phyloP scores from a whole-genome alignment of 1,284 basidiomycete species.

The Microbotryum saponariae region DNA sequence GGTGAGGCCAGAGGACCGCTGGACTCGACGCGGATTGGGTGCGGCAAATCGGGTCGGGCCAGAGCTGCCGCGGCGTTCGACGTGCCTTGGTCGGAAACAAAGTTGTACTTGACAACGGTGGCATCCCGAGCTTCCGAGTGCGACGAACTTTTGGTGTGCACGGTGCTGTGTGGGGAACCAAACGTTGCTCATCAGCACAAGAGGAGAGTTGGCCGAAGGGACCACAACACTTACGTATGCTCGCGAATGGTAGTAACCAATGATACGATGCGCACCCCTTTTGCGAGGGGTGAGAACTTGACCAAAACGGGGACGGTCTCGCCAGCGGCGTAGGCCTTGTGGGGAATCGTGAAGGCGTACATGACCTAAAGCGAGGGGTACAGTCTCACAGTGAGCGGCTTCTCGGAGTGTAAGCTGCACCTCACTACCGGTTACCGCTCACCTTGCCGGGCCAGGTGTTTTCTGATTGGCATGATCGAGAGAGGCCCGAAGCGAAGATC shows the following conservation, averaged over 20 bases:
- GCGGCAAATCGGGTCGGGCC: constrained; percentile 38
- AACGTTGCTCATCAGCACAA: background rate
- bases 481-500: too few relatives aligned
- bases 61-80: constrained; percentile 41
- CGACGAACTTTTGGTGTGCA: constrained; percentile 54
- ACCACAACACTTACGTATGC: constrained; percentile 40
- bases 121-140: constrained; percentile 61
- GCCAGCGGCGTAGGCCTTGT: constrained; percentile 85
- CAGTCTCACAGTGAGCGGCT: too few relatives aligned
- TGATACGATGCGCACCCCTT: constrained; percentile 66
- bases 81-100: constrained; percentile 49
- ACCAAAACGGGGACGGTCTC: constrained; percentile 70
- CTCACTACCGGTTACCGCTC: constrained; percentile 54
- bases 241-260: constrained; percentile 68
- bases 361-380: constrained; percentile 26
- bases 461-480: constrained; percentile 44
- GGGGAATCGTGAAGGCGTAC: constrained; percentile 52
- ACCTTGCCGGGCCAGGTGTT: constrained; percentile 94
- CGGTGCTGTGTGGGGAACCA: constrained; percentile 41
- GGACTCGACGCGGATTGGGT: constrained; percentile 20
- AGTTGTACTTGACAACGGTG: constrained; percentile 60
- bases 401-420: background rate
- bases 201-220: background rate
- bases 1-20: constrained; percentile 11
- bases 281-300: constrained; percentile 77